phyloP scores from a whole-genome alignment of 73 alveolate species.

The Uronychia setigera region DNA sequence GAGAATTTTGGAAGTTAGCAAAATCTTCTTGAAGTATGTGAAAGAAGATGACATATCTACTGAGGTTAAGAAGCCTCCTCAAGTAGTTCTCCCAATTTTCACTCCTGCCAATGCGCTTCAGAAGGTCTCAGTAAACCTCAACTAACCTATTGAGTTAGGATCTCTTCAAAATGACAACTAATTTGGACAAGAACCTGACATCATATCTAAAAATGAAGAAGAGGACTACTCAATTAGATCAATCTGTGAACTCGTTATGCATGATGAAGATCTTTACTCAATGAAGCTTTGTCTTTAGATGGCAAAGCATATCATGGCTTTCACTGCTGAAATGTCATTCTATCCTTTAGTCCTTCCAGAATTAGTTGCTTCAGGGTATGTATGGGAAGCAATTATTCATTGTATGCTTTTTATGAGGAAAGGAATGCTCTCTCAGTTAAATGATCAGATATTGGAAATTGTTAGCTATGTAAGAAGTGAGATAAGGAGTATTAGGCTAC shows the following conservation, averaged over 20 bases:
- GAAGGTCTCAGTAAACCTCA: neutral
- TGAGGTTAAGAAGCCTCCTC: neutral
- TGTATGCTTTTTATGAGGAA: neutral
- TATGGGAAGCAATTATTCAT: constrained; percentile 30
- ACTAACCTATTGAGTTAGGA: neutral
- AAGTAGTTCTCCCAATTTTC: neutral
- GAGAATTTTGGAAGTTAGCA: neutral
- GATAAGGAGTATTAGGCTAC: neutral
- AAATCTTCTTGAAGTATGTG: neutral
- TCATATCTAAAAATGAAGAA: neutral
- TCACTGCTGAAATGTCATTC: neutral
- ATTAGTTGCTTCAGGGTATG: constrained; percentile 39
- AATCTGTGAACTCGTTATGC: neutral
- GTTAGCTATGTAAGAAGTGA: neutral
- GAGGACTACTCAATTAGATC: neutral
- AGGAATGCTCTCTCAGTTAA: neutral
- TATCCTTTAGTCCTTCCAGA: constrained; percentile 47
- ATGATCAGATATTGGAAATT: neutral
- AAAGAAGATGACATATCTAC: too few species aligned
- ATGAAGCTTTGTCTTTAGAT: neutral
- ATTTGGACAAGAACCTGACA: neutral
- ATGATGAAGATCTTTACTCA: neutral
- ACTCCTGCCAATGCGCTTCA: neutral
- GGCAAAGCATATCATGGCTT: neutral
- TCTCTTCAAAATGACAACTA: neutral